Conservation (phyloP, 495 filamentous ascomycete genomes). For the Trichoderma orchidacearum region DNA sequence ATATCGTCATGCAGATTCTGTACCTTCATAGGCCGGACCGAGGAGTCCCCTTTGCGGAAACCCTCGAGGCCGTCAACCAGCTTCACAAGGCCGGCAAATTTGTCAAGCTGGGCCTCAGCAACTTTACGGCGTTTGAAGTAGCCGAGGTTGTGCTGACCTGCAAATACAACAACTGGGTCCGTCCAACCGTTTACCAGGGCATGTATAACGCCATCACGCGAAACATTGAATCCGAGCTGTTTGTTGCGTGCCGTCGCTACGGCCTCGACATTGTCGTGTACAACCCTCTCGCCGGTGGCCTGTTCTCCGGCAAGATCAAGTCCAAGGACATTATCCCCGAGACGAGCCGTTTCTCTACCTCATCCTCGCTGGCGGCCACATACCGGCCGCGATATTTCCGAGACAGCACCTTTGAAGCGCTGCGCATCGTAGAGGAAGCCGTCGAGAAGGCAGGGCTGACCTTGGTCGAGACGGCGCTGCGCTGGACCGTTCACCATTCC, state of each 20-base stretch:
- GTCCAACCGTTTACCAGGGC: constrained; percentile 49
- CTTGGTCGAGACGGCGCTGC: constrained; percentile 67
- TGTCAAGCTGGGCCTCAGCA: constrained; percentile 64
- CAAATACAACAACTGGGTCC: constrained; percentile 61
- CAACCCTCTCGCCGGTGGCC: constrained; percentile 74
- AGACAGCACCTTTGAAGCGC: constrained; percentile 62
- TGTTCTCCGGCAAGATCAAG: constrained; percentile 81
- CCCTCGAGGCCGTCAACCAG: constrained; percentile 62
- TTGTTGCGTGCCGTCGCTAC: constrained; percentile 70
- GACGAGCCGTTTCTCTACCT: constrained; percentile 51
- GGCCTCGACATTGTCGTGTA: constrained; percentile 84
- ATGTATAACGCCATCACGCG: constrained; percentile 68
- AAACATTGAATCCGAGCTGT: constrained; percentile 65
- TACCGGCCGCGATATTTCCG: constrained; percentile 77
- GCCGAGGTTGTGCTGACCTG: constrained; percentile 80
- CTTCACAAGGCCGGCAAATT: constrained; percentile 85
- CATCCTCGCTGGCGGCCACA: constrained; percentile 29
- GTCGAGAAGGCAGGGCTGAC: constrained; percentile 63
- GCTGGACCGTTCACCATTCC: constrained; percentile 73
- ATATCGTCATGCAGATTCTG: neutral
- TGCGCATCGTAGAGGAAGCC: constrained; percentile 59
- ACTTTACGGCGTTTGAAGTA: constrained; percentile 83
- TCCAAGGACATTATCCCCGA: constrained; percentile 44
- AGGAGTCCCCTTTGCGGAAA: constrained; percentile 63
- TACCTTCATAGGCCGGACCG: constrained; percentile 35